Evolutionary conservation across 345 rosid species (phyloP).

Genomic region (Cardamine chenopodiifolia): DNA sequence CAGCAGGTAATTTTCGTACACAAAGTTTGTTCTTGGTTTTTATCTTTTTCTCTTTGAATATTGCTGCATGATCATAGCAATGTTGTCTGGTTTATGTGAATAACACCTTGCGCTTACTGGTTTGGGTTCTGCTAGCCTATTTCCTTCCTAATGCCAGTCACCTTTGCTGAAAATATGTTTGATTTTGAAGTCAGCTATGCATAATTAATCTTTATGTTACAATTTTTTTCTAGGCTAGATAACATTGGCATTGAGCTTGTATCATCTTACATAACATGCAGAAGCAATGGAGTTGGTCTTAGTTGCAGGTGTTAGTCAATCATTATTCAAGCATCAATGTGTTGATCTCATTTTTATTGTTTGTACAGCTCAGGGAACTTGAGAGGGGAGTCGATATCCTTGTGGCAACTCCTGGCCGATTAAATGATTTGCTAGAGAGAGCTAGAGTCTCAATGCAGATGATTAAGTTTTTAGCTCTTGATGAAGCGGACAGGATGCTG

Average conservation of each 20-base stretch:
- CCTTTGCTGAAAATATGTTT: neutral
- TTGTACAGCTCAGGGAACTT: conserved; percentile 80
- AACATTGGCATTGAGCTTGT: neutral
- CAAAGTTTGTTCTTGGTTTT: neutral
- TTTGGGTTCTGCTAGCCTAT: conserved; percentile 16
- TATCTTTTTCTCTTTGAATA: neutral
- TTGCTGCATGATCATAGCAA: neutral
- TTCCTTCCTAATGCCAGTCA: conserved; percentile 12
- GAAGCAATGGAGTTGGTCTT: neutral
- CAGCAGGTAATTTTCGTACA: conserved; percentile 63
- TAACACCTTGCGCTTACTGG: conserved; percentile 5
- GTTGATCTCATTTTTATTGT: conserved; percentile 22
- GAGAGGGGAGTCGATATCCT: conserved; percentile 99
- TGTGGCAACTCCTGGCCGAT: conserved; percentile 98
- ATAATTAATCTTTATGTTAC: neutral
- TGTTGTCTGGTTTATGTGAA: conserved; percentile 13
- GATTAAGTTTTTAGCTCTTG: conserved; percentile 87
- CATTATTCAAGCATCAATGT: neutral
- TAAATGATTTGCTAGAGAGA: conserved; percentile 94
- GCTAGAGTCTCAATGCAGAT: conserved; percentile 93
- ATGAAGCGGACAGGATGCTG: conserved; percentile 99
- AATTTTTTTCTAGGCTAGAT: neutral
- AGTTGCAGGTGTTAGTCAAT: conserved; percentile 2
- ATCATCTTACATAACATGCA: conserved; percentile 18
- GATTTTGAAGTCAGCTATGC: conserved; percentile 2